Percentiles rank a stretch among this genome's conserved stretches.
Evolutionary conservation across 495 filamentous ascomycete genomes (phyloP).

Genomic region (Penicillium steckii): DNA sequence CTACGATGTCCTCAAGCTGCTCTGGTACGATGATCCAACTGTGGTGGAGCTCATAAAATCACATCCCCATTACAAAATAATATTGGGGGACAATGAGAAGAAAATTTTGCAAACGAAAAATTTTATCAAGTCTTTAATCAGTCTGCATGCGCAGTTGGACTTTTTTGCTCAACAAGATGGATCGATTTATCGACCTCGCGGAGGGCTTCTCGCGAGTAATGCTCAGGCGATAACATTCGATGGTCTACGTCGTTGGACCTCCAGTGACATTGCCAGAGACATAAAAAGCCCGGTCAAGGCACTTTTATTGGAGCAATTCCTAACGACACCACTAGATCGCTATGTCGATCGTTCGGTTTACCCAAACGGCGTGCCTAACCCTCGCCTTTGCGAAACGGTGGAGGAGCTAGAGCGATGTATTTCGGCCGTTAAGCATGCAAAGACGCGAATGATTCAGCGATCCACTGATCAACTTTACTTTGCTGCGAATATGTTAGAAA

Average conservation of each 20-base stretch:
- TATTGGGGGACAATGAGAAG: constrained; percentile 1
- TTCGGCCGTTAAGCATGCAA: constrained; percentile 5
- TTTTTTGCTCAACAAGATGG: not conserved
- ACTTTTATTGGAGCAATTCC: not conserved
- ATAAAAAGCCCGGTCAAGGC: not conserved
- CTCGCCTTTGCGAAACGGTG: not conserved
- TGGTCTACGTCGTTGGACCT: not conserved
- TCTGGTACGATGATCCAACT: not conserved
- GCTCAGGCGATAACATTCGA: not conserved
- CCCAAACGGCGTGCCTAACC: not conserved
- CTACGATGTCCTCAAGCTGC: constrained; percentile 19
- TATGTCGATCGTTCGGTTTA: not conserved
- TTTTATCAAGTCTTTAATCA: not conserved
- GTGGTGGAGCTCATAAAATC: constrained; percentile 4
- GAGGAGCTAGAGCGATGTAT: constrained; percentile 9
- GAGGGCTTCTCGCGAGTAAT: not conserved
- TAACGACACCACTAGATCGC: not conserved
- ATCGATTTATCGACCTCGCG: not conserved
- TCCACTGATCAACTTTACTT: constrained; percentile 10
- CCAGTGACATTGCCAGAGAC: not conserved
- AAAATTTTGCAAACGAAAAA: constrained; percentile 1
- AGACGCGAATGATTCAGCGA: not conserved
- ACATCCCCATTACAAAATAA: constrained; percentile 3
- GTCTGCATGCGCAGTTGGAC: not conserved
- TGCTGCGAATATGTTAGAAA: constrained; percentile 14